These are phyloP conservation scores for Solanum chacoense DNA, from an alignment of 305 asterid species.

Conservation along the genomic window DNA sequence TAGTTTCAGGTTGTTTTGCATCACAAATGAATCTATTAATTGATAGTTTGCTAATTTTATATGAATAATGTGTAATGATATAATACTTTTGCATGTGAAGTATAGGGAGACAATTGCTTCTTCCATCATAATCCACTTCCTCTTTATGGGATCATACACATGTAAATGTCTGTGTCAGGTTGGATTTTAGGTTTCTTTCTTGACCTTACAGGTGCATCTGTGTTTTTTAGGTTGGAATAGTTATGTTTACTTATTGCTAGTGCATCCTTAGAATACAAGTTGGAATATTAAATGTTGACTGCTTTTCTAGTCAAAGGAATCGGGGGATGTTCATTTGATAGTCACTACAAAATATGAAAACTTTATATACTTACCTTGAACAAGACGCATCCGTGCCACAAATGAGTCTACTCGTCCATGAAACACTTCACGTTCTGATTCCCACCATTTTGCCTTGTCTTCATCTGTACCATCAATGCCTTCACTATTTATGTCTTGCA, in stretches of 20 bases:
- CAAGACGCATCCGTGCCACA: slow-evolving; percentile 96
- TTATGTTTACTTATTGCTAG: background rate
- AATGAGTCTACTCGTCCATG: slow-evolving; percentile 88
- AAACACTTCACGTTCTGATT: slow-evolving; percentile 81
- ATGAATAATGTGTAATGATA: background rate
- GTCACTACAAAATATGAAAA: background rate
- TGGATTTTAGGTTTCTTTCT: slow-evolving; percentile 1
- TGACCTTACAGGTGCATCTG: background rate
- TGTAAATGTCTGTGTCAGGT: background rate
- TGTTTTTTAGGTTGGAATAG: background rate
- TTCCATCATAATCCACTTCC: background rate
- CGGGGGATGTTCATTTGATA: background rate
- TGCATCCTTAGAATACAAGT: background rate
- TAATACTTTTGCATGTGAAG: background rate
- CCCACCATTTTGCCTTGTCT: slow-evolving; percentile 91
- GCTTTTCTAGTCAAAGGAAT: background rate
- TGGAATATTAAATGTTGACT: background rate
- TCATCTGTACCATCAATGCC: slow-evolving; percentile 91
- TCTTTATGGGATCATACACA: background rate
- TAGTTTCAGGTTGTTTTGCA: background rate
- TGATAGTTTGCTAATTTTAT: background rate
- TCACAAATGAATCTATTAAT: background rate
- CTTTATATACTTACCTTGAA: slow-evolving; percentile 56
- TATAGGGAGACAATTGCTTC: background rate
- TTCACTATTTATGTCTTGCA: slow-evolving; percentile 84